Conservation (phyloP, 1,284 basidiomycete species). For the Xerocomus tenax region DNA sequence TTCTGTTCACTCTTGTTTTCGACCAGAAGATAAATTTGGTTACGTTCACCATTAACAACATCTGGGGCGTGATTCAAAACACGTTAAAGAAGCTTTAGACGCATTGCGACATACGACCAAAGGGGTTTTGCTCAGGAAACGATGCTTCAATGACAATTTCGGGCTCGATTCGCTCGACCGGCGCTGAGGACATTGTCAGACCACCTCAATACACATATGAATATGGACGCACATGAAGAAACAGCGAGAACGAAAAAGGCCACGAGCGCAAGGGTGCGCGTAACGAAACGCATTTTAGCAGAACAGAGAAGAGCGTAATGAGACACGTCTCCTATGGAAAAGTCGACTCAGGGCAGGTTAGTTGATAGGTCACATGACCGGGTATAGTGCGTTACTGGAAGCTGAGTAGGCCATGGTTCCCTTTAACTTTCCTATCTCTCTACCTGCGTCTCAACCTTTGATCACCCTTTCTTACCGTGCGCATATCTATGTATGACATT, state of each 20-base stretch:
- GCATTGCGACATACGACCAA: conserved; percentile 59
- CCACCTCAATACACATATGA: not conserved
- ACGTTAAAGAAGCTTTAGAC: not conserved
- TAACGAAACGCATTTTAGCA: conserved; percentile 22
- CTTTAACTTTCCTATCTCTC: conserved; percentile 32
- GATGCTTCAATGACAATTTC: conserved; percentile 55
- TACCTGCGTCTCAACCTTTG: conserved; percentile 43
- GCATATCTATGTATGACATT: conserved; percentile 20
- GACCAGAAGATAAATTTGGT: conserved; percentile 56
- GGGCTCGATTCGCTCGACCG: conserved; percentile 31
- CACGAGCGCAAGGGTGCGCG: conserved; percentile 13
- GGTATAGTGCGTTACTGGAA: not conserved
- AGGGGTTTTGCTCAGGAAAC: conserved; percentile 72
- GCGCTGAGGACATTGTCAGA: conserved; percentile 15
- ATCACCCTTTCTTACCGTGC: conserved; percentile 59
- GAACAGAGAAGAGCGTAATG: not conserved
- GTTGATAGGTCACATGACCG: conserved; percentile 16
- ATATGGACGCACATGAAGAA: conserved; percentile 24
- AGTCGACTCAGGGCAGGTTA: conserved; percentile 22
- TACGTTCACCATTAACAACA: conserved; percentile 80
- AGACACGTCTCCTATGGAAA: conserved; percentile 22
- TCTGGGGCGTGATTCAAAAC: conserved; percentile 39
- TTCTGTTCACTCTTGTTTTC: conserved; percentile 74
- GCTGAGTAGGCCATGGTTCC: conserved; percentile 3
- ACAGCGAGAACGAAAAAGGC: conserved; percentile 18